These are phyloP conservation scores for Fremontodendron californicum DNA, from an alignment of 345 rosid species.

Conservation along the genomic window DNA sequence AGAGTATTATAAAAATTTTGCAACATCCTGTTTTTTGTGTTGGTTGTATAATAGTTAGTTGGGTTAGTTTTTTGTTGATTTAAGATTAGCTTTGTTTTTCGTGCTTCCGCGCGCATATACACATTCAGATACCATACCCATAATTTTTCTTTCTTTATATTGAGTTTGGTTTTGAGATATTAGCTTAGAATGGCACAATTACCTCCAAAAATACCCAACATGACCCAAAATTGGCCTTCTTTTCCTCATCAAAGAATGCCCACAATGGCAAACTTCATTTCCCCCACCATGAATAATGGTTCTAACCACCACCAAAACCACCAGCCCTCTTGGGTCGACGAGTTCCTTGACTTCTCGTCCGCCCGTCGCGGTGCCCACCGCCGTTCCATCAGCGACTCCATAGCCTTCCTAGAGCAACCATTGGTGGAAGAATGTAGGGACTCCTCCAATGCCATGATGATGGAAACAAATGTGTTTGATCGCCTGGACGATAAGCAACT, in stretches of 20 bases:
- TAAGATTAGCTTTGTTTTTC: neutral
- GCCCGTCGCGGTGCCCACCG: conserved; percentile 67
- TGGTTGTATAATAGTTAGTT: neutral
- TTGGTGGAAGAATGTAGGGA: conserved; percentile 28
- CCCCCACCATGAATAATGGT: too few relatives aligned
- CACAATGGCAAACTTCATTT: too few relatives aligned
- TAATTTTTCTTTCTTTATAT: neutral
- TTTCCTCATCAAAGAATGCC: too few relatives aligned
- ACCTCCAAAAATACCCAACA: too few relatives aligned
- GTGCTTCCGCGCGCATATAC: too few relatives aligned
- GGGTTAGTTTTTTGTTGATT: neutral
- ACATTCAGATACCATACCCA: too few relatives aligned
- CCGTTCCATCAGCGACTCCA: too few relatives aligned
- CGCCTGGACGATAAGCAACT: conserved; percentile 57
- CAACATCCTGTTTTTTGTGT: neutral
- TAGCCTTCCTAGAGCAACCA: conserved; percentile 61
- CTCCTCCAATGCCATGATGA: conserved; percentile 3
- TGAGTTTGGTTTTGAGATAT: neutral
- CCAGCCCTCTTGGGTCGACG: conserved; percentile 65
- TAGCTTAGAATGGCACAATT: too few relatives aligned
- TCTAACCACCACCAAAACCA: too few relatives aligned
- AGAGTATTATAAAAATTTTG: neutral
- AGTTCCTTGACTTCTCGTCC: conserved; percentile 78
- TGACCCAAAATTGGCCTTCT: too few relatives aligned
- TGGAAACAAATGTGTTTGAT: conserved; percentile 29